phyloP scores from a whole-genome alignment of 441 rosid genomes.

The Pelargonium myrrhifolium region DNA sequence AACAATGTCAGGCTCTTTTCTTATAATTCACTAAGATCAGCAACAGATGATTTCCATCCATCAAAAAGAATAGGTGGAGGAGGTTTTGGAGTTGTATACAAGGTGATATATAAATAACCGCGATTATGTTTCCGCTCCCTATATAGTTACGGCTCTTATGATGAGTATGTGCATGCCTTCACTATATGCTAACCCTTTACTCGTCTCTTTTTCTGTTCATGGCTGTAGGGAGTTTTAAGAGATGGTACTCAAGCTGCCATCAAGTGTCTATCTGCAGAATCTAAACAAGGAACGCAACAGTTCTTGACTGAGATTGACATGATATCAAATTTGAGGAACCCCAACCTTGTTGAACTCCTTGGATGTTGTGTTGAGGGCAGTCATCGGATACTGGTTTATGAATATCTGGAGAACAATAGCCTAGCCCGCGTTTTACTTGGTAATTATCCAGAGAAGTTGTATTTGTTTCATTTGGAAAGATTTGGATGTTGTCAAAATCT shows the following conservation, averaged over 20 bases:
- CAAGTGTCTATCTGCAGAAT: slow-evolving; percentile 59
- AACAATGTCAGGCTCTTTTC: slow-evolving; percentile 62
- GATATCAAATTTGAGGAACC: slow-evolving; percentile 51
- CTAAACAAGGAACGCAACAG: slow-evolving; percentile 54
- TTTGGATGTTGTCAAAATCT: no score
- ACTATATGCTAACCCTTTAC: not conserved
- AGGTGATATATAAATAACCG: slow-evolving; percentile 32
- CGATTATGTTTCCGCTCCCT: not conserved
- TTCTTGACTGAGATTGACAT: slow-evolving; percentile 55
- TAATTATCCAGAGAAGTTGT: slow-evolving; percentile 17
- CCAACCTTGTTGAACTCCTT: slow-evolving; percentile 59
- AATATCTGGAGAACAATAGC: slow-evolving; percentile 68
- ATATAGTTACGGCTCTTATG: not conserved
- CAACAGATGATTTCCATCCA: slow-evolving; percentile 66
- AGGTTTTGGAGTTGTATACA: slow-evolving; percentile 84
- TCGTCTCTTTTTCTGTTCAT: not conserved
- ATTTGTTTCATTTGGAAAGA: no score
- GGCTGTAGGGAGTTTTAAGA: slow-evolving; percentile 49
- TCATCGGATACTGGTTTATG: slow-evolving; percentile 51
- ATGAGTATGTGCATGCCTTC: no score
- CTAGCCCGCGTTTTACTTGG: slow-evolving; percentile 53
- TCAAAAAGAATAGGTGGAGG: slow-evolving; percentile 86
- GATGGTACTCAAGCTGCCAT: slow-evolving; percentile 51
- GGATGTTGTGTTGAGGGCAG: slow-evolving; percentile 60
- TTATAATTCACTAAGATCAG: slow-evolving; percentile 67